Evolutionary conservation across 345 rosid genomes (phyloP).

Genomic region (Salix purpurea): DNA sequence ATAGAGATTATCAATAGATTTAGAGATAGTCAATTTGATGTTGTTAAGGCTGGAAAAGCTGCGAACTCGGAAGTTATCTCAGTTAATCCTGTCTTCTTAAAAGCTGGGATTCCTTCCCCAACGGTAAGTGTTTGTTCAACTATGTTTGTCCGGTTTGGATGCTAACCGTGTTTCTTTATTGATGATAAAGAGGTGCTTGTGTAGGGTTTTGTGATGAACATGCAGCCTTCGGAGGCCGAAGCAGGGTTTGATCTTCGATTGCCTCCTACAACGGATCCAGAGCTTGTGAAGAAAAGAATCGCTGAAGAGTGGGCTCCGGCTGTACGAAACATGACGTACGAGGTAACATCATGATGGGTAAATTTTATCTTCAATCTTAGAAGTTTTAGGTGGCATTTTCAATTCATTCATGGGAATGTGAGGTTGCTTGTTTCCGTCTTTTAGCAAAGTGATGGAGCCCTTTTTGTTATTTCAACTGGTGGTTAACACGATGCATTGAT

Average conservation of each 20-base stretch:
- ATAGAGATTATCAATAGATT: conserved; percentile 58
- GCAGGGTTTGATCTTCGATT: conserved; percentile 82
- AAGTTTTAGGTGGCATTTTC: neutral
- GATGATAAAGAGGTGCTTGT: conserved; percentile 1
- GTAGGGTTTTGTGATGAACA: conserved; percentile 86
- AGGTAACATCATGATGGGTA: conserved; percentile 36
- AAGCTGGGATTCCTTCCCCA: conserved; percentile 72
- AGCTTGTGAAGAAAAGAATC: conserved; percentile 53
- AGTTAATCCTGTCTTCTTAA: conserved; percentile 76
- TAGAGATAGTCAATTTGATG: conserved; percentile 68
- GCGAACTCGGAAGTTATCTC: conserved; percentile 70
- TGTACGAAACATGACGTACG: conserved; percentile 62
- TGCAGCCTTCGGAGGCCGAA: conserved; percentile 95
- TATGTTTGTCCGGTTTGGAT: neutral
- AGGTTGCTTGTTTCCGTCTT: too few species aligned
- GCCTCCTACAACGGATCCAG: conserved; percentile 73
- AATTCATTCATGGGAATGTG: too few species aligned
- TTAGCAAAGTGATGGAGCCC: too few species aligned
- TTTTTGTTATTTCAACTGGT: too few species aligned
- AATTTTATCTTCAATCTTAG: too few species aligned
- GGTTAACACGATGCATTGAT: too few species aligned
- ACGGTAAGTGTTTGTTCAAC: conserved; percentile 36
- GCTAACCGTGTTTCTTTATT: neutral
- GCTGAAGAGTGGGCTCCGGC: conserved; percentile 89
- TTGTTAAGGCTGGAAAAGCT: conserved; percentile 70